phyloP scores from a whole-genome alignment of 2,329 filamentous ascomycete species.

The Microdochium bolleyi region DNA sequence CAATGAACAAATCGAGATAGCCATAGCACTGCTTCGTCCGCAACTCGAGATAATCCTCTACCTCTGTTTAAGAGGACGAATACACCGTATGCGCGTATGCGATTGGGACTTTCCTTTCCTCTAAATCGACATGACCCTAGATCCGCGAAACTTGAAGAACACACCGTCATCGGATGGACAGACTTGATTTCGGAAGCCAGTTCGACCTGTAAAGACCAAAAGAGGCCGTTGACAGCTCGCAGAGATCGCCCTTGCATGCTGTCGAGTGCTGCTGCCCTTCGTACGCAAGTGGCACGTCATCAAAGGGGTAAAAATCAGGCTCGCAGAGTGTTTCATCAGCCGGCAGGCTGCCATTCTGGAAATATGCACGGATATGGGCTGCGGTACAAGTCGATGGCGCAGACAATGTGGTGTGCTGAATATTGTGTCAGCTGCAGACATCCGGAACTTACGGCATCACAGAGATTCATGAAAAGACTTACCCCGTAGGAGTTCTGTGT shows the following conservation, averaged over 20 bases:
- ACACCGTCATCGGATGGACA: neutral
- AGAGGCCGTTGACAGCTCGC: neutral
- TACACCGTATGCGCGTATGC: no score
- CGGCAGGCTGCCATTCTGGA: slow-evolving; percentile 37
- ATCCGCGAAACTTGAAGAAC: no score
- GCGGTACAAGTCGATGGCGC: slow-evolving; percentile 36
- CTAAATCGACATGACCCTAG: no score
- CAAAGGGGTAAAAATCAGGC: slow-evolving; percentile 34
- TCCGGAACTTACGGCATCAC: neutral
- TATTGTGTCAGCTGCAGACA: slow-evolving; percentile 1
- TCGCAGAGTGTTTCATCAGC: slow-evolving; percentile 34
- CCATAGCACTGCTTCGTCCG: no score
- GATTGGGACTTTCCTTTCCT: no score
- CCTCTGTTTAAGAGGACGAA: no score
- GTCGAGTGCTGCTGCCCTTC: neutral
- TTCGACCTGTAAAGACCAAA: neutral
- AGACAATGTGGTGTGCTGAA: slow-evolving; percentile 40
- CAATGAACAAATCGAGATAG: no score
- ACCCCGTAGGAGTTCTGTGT: slow-evolving; percentile 43
- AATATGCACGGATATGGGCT: slow-evolving; percentile 30
- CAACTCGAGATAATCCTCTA: no score
- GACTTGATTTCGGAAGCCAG: neutral
- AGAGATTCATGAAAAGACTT: slow-evolving; percentile 11
- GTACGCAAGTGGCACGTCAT: slow-evolving; percentile 6
- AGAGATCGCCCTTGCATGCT: neutral